Base-by-base conservation (phyloP, 805 yeast species). In the Sugiyamaella smithiae region DNA sequence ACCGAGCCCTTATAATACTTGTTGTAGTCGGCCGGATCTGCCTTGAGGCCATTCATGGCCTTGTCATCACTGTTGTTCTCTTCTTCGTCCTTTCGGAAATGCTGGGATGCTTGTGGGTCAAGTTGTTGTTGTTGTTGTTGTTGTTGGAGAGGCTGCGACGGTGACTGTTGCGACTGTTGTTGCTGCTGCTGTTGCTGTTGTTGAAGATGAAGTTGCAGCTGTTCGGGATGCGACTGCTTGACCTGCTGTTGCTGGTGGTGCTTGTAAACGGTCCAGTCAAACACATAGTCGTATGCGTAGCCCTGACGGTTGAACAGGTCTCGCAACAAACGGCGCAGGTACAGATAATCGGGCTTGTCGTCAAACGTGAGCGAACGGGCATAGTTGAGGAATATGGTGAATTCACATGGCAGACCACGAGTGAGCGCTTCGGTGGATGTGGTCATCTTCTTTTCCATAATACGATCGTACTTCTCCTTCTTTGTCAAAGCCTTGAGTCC, bases 401-500 rank as follows among this genome's bases (percentile, higher is more conserved):
- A 91, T 70, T 91, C 97, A 44, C 77, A 75, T 17, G 99, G 99
- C 58, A 93, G 77, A 5, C 98, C 98, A 62, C 88, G 81, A 55
- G 97, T 90, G 60, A 91, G 77, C 11, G 82, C 78, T 62, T 87
- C 93, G 35, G 90, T 80, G 22, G 95, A 84, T 6, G 96, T 88
- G 43, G 95, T 81, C 81, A 90, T 81, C 69, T 91, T 91, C 74
- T 87, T 88, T 67, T 91, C 97, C 82, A 91, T 83, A 60, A 91
- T 93, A 54, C 97, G 80, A 71, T 91, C 97, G 69, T 91, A 91
- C 70, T 93, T 91, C 68, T 91, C 97, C 72, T 95, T 87, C 72
- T 91, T 91, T 12, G 97, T 88, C 22, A 91, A 93, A 33, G 98
- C 99, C 70, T 89, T 89, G 62, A 91, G 78, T 3, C 99, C 99